Evolutionary conservation across 164 flowering plant species (phyloP).

Genomic region (Brasenia schreberi): DNA sequence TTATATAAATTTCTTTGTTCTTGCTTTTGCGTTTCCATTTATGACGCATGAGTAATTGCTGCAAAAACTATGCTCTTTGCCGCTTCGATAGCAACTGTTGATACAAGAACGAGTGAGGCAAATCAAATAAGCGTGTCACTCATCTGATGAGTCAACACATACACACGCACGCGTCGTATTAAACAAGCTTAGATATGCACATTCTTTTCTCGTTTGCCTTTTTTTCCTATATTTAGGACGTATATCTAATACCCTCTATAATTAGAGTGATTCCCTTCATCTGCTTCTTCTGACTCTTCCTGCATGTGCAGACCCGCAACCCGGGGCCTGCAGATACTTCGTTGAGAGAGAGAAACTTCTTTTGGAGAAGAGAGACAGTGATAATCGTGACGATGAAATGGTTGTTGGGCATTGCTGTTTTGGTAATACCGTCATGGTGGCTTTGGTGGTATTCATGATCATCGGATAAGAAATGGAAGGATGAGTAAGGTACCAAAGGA

Average conservation of each 20-base stretch:
- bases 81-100: too few relatives aligned
- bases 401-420: conserved; percentile 19
- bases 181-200: neutral
- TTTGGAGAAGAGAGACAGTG: neutral
- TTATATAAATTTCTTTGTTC: too few relatives aligned
- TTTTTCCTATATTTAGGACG: neutral
- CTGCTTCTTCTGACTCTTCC: neutral
- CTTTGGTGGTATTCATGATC: conserved; percentile 9
- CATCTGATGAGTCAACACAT: too few relatives aligned
- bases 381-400: conserved; percentile 2
- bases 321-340: neutral
- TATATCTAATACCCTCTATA: neutral
- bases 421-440: too few relatives aligned
- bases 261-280: too few relatives aligned
- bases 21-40: too few relatives aligned
- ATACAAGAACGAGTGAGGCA: neutral
- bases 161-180: neutral
- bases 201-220: neutral
- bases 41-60: too few relatives aligned
- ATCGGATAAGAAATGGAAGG: conserved; percentile 5
- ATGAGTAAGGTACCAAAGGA: too few relatives aligned
- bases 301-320: neutral
- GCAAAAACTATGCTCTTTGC: too few relatives aligned
- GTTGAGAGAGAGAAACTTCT: neutral
- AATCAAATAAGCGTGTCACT: neutral